phyloP scores from a whole-genome alignment of 169 alveolate species.

The Plasmodium sp. region DNA sequence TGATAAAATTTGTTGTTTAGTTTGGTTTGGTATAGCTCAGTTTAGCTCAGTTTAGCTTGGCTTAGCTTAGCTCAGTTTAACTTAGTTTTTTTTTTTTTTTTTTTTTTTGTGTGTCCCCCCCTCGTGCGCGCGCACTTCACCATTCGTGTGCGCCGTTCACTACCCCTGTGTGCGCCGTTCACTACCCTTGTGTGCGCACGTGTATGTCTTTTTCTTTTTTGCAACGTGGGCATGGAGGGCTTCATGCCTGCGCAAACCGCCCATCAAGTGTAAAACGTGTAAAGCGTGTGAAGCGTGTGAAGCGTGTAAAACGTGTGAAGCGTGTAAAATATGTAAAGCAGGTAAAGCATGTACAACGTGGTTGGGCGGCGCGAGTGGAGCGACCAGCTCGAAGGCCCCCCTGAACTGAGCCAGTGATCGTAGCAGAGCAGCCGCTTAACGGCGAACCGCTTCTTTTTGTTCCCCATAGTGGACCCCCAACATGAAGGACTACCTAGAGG shows the following conservation, averaged over 20 bases:
- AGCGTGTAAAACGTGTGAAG: no score
- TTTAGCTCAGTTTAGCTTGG: no score
- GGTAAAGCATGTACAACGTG: neutral
- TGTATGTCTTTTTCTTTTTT: neutral
- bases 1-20: neutral
- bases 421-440: neutral
- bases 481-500: slow-evolving; percentile 32
- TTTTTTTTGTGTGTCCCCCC: neutral
- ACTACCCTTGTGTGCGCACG: neutral
- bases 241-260: neutral
- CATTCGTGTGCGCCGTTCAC: neutral
- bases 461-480: neutral
- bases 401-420: neutral
- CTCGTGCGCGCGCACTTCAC: neutral
- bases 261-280: neutral
- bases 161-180: neutral
- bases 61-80: no score
- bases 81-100: neutral
- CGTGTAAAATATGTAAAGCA: no score
- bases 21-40: neutral
- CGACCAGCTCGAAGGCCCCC: neutral
- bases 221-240: neutral
- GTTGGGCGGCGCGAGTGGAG: neutral
- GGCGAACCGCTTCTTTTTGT: neutral
- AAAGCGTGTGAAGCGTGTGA: no score